Percentiles rank a stretch among this genome's conserved stretches.
phyloP scores from a whole-genome alignment of 1,284 basidiomycete genomes.

The Trichosporon ovoides region DNA sequence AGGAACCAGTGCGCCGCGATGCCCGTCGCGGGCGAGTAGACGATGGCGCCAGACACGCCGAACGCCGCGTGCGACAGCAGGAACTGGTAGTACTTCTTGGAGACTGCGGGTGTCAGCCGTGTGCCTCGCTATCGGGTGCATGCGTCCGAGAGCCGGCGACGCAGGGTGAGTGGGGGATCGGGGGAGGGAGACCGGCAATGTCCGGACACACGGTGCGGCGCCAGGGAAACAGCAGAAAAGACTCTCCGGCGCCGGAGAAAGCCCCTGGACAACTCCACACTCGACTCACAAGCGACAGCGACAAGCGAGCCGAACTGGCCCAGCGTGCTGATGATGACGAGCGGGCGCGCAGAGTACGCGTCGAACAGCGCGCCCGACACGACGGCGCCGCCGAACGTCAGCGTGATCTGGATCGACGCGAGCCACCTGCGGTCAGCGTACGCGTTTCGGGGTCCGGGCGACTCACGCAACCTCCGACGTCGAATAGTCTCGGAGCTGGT shows the following conservation, averaged over 20 bases:
- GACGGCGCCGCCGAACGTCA: constrained; percentile 35
- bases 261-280: neutral
- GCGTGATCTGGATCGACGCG: constrained; percentile 32
- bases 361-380: constrained; percentile 42
- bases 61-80: constrained; percentile 40
- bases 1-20: constrained; percentile 47
- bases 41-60: constrained; percentile 35
- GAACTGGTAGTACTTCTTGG: constrained; percentile 43
- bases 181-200: no score
- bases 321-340: constrained; percentile 32
- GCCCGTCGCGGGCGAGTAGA: constrained; percentile 42
- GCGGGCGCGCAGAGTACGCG: constrained; percentile 31
- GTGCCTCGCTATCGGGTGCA: no score
- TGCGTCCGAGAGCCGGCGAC: no score
- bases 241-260: neutral
- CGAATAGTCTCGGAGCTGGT: constrained; percentile 35
- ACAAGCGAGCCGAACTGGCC: constrained; percentile 32
- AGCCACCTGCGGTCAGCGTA: constrained; percentile 31
- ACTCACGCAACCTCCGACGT: neutral
- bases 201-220: no score
- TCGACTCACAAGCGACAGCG: constrained; percentile 37
- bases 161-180: no score
- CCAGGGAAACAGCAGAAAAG: no score
- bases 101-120: constrained; percentile 30
- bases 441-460: neutral